These are phyloP conservation scores for Hysterium pulicare DNA, from an alignment of 2,329 filamentous ascomycete genomes.

Conservation along the genomic window DNA sequence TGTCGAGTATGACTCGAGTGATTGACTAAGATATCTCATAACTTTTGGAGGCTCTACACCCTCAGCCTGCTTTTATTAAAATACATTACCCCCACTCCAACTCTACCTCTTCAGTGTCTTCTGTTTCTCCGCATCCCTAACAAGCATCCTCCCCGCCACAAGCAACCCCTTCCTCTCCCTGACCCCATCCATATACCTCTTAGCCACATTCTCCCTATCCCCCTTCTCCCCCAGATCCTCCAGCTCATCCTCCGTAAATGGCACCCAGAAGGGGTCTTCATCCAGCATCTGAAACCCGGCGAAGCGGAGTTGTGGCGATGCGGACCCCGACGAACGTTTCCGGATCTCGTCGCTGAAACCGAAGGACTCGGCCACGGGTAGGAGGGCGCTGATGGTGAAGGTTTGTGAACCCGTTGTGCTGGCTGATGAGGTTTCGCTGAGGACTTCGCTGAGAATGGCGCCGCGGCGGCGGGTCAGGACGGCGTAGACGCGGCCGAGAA, in stretches of 20 bases:
- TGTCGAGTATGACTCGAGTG: too few relatives aligned
- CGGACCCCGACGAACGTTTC: slow-evolving; percentile 85
- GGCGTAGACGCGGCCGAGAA: slow-evolving; percentile 90
- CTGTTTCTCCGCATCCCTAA: slow-evolving; percentile 90
- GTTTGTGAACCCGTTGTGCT: slow-evolving; percentile 92
- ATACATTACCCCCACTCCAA: neutral
- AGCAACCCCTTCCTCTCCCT: slow-evolving; percentile 82
- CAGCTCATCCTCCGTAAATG: slow-evolving; percentile 91
- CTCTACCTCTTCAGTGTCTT: slow-evolving; percentile 62
- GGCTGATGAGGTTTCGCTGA: slow-evolving; percentile 94
- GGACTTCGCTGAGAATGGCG: slow-evolving; percentile 80
- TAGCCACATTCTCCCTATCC: slow-evolving; percentile 92
- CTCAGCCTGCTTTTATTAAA: too few relatives aligned
- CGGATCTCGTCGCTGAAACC: slow-evolving; percentile 96
- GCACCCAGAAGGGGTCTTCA: slow-evolving; percentile 97
- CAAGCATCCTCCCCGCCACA: slow-evolving; percentile 67
- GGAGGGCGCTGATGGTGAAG: slow-evolving; percentile 83
- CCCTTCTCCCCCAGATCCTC: slow-evolving; percentile 94
- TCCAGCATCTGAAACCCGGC: slow-evolving; percentile 89
- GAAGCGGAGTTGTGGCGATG: slow-evolving; percentile 90
- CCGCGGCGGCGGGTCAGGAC: slow-evolving; percentile 95
- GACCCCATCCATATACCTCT: slow-evolving; percentile 91
- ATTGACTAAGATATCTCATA: too few relatives aligned
- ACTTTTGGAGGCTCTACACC: too few relatives aligned
- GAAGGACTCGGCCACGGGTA: slow-evolving; percentile 93